Base-by-base conservation (phyloP, 169 alveolate genomes). In the Cryptosporidium parvum region DNA sequence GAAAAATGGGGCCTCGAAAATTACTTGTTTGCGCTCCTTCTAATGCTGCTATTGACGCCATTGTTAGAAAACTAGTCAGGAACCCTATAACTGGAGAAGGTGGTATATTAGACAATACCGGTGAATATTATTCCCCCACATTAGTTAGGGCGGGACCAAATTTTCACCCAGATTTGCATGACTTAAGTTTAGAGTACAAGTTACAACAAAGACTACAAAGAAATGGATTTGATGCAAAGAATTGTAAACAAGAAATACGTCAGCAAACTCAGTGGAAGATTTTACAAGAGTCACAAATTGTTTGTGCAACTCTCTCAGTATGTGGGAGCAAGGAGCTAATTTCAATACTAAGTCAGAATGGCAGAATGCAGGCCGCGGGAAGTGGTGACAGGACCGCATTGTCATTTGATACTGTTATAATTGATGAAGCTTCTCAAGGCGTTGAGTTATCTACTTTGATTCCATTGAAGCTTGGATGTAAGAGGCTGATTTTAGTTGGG, bases 41-140 rank as follows among this genome's bases (percentile, higher is more conserved):
- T 42, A 98, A 98, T 86, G 99, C 99, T 18, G 99, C 99, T 0
- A 97, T 98, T n/a, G 99, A 98, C 93, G 99, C 98, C 92, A 98
- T 98, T 39, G 96, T 98, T 21, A 93, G 97, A 80, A 94, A 99
- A n/a, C 93, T 98, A 62, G 86, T 65, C 29, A 23, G 42, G 16
- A 48, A 80, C 56, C 80, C 93, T 58, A 70, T 94, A 18, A 68
- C 92, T 35, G 61, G 44, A 12, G 96, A 94, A 5, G 98, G 96
- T 9, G 98, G 98, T 1, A 96, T 96, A 44, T 95, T 94, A 67
- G 97, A 95, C 75, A 89, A 92, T 26, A 80, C 93, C 51, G 99
- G 99, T 6, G 91, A 93, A 31, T 80, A 92, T 58, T 92, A 72
- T 85, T 85, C 91, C 12, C 85, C 92, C 26, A 69, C 93, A 21